A percentile compares a stretch with the other conserved stretches of the same genome.
phyloP scores from a whole-genome alignment of 192 early-diverging fungal species.

The Coemansia pectinata region DNA sequence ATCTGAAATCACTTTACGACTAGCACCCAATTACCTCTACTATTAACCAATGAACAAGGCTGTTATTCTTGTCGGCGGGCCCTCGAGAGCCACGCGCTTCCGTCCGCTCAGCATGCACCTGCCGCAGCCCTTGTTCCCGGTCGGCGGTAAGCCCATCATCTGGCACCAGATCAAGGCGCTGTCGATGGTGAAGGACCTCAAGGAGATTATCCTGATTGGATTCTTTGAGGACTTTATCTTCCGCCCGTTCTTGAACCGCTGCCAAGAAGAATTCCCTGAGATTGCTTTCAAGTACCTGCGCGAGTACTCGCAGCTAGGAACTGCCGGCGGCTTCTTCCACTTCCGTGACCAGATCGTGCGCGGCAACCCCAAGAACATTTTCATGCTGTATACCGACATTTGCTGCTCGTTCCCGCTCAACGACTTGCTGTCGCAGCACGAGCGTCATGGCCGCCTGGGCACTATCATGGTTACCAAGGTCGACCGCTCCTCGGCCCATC shows the following conservation, averaged over 20 bases:
- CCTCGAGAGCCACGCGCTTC: conserved; percentile 96
- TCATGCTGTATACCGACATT: conserved; percentile 97
- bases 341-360: conserved; percentile 97
- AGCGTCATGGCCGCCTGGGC: conserved; percentile 75
- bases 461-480: conserved; percentile 92
- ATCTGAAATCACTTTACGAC: not conserved
- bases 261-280: conserved; percentile 82
- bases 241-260: conserved; percentile 82
- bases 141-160: conserved; percentile 95
- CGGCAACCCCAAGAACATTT: conserved; percentile 87
- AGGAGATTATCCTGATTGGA: conserved; percentile 93
- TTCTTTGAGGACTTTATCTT: conserved; percentile 98
- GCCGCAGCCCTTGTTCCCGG: conserved; percentile 98
- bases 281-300: conserved; percentile 93
- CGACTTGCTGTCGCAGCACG: conserved; percentile 84
- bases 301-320: conserved; percentile 96
- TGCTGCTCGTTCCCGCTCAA: conserved; percentile 91
- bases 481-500: conserved; percentile 72
- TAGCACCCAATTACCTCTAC: not conserved
- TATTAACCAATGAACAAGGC: conserved; percentile 67
- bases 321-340: conserved; percentile 96
- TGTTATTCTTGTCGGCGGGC: conserved; percentile 96
- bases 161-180: conserved; percentile 95
- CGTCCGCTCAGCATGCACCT: conserved; percentile 93
- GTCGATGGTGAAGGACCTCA: conserved; percentile 82